phyloP scores from a whole-genome alignment of 2,329 filamentous ascomycete genomes.

The Westerdykella sp. region DNA sequence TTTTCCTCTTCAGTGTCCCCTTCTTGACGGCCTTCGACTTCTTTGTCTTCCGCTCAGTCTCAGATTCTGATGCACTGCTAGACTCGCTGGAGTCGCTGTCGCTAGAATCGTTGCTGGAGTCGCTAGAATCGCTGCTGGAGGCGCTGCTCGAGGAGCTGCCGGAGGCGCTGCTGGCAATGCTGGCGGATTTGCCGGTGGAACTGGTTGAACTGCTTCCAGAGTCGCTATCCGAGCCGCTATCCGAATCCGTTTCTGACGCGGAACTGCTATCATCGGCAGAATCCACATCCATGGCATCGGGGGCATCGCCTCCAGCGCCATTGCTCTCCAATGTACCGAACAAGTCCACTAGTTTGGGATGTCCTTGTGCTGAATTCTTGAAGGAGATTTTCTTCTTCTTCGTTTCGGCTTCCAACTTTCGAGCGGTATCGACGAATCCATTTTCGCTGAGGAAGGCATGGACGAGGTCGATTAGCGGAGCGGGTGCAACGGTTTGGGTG shows the following conservation, averaged over 20 bases:
- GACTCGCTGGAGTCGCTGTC: conserved; percentile 10
- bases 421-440: conserved; percentile 28
- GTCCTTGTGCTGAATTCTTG: conserved; percentile 8
- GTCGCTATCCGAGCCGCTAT: conserved; percentile 13
- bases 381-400: conserved; percentile 2
- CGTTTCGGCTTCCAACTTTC: conserved; percentile 17
- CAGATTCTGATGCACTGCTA: conserved; percentile 23
- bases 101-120: conserved; percentile 8
- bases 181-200: conserved; percentile 3
- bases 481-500: conserved; percentile 10
- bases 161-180: conserved; percentile 3
- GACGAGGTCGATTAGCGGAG: conserved; percentile 28
- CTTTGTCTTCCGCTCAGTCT: conserved; percentile 17
- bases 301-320: conserved; percentile 4
- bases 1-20: conserved; percentile 9
- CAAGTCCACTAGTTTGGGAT: conserved; percentile 17
- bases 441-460: conserved; percentile 30
- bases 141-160: conserved; percentile 5
- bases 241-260: conserved; percentile 16
- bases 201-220: not conserved
- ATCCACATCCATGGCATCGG: conserved; percentile 30
- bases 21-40: conserved; percentile 18
- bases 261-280: not conserved
- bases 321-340: conserved; percentile 27
- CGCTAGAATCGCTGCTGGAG: conserved; percentile 1